Evolutionary conservation across 768 basidiomycete genomes (phyloP), one percentile per base, ranked within the genome.

Genomic region (Phylloporus scabripes): DNA sequence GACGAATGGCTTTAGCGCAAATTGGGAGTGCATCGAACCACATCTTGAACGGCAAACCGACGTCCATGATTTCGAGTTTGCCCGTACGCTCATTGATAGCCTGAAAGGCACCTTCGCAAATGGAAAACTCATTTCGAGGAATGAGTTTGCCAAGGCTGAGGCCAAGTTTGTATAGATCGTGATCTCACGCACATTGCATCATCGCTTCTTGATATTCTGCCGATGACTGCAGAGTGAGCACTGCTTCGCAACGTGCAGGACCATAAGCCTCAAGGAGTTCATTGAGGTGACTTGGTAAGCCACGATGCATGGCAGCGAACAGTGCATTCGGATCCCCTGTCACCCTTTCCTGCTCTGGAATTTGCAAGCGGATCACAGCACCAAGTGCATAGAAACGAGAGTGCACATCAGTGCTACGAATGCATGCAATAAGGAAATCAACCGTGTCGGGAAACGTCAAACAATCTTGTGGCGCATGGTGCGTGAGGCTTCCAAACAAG

Each of bases 11-110:
- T 24, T 68, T 68, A 5, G 82, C 81, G 56, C 80, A 81, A 14
- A 70, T 64, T 0, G 83, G 81, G 4, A 85, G 68, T 0, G 81
- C 68, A 51, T 84, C 82, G 10, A 66, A 51, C 76, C 77, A 85
- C 64, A 69, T 70, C 36, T 54, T 72, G 69, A 85, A 85, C 1
- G 82, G 81, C 10, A 85, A 62, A 2, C 80, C 80, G 12, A 77
- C 41, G 50, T 77, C 72, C 29, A 68, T 60, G 1, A 58, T 49
- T 52, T 77, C 74, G 18, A 57, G 39, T 33, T 53, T 58, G 1
- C 79, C 77, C 0, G 75, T 75, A 1, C 55, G 62, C 10, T 73
- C 69, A 46, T 80, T 66, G 44, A 74, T 61, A 3, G 63, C 49
- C 55, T 79, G 70, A 60, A 77, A 83, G 26, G 55, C 63, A 1